Conservation (phyloP, 352 stramenopile species). For the Phytophthora colocasiae region DNA sequence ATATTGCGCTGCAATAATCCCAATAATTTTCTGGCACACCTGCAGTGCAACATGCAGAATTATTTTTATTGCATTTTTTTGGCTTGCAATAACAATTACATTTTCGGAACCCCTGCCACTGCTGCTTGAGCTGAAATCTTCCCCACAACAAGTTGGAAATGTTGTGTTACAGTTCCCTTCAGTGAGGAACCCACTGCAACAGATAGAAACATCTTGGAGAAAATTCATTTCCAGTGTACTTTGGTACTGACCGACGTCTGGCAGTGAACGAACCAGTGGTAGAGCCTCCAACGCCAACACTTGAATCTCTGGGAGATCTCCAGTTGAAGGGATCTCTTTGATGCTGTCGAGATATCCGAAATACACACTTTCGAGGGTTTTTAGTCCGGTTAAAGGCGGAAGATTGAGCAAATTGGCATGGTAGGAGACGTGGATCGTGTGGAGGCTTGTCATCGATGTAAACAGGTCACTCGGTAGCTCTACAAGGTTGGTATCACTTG, state of each 20-base stretch:
- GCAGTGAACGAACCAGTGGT: constrained; percentile 16
- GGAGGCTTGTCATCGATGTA: constrained; percentile 23
- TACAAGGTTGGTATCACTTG: constrained; percentile 21
- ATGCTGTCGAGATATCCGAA: constrained; percentile 32
- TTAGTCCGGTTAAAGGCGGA: constrained; percentile 17
- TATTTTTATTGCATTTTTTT: too few relatives aligned
- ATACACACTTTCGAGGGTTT: constrained; percentile 32
- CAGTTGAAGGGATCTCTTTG: constrained; percentile 12
- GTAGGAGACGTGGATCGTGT: constrained; percentile 37
- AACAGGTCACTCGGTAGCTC: constrained; percentile 37
- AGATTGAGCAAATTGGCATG: constrained; percentile 24
- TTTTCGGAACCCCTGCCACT: neutral
- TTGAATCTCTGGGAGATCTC: constrained; percentile 23
- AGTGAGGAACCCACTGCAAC: constrained; percentile 40
- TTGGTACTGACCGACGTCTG: constrained; percentile 25
- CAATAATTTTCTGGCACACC: too few relatives aligned
- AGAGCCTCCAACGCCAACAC: constrained; percentile 30
- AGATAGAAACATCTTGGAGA: constrained; percentile 27
- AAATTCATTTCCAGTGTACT: constrained; percentile 34
- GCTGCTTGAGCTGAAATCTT: neutral
- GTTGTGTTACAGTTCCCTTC: constrained; percentile 36
- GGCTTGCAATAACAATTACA: too few relatives aligned
- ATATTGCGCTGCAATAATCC: too few relatives aligned
- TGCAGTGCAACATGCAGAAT: too few relatives aligned
- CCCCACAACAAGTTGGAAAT: constrained; percentile 34